Conservation (phyloP, 2,329 filamentous ascomycete species). For the Talaromyces sp. region DNA sequence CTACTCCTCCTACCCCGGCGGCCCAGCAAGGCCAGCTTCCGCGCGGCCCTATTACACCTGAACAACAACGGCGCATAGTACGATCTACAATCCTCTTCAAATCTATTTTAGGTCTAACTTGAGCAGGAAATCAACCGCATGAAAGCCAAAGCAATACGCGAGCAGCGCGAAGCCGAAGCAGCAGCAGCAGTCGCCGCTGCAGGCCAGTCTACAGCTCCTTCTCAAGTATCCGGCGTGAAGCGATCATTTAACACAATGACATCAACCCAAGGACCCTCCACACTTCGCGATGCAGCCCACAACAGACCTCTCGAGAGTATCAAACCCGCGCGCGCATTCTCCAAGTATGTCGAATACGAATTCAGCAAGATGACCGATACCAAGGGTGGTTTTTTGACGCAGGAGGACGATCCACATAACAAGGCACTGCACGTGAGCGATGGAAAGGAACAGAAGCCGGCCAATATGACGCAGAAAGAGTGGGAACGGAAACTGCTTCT, state of each 20-base stretch:
- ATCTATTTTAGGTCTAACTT: background rate
- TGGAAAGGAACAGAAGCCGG: slow-evolving; percentile 65
- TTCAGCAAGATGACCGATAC: slow-evolving; percentile 98
- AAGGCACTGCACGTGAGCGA: slow-evolving; percentile 62
- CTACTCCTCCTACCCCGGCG: slow-evolving; percentile 15
- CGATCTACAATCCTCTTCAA: slow-evolving; percentile 14
- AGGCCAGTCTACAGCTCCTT: background rate
- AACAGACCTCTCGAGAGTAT: slow-evolving; percentile 50
- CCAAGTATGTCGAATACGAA: slow-evolving; percentile 95
- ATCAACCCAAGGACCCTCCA: slow-evolving; percentile 49
- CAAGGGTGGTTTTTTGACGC: slow-evolving; percentile 89
- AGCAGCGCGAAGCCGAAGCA: slow-evolving; percentile 64
- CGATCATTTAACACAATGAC: slow-evolving; percentile 65
- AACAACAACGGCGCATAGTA: slow-evolving; percentile 59
- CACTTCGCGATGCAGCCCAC: slow-evolving; percentile 62
- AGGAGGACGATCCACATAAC: slow-evolving; percentile 87
- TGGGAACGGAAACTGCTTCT: slow-evolving; percentile 84
- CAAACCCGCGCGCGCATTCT: slow-evolving; percentile 78
- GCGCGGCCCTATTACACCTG: slow-evolving; percentile 53
- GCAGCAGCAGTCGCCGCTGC: slow-evolving; percentile 18
- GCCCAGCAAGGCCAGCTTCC: slow-evolving; percentile 27
- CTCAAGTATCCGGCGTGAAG: slow-evolving; percentile 63
- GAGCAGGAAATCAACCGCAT: slow-evolving; percentile 78
- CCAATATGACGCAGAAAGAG: slow-evolving; percentile 82
- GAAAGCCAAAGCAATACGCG: slow-evolving; percentile 79